These are phyloP conservation scores for Thermothielavioides terrestris DNA, from an alignment of 495 filamentous ascomycete genomes.

Conservation along the genomic window DNA sequence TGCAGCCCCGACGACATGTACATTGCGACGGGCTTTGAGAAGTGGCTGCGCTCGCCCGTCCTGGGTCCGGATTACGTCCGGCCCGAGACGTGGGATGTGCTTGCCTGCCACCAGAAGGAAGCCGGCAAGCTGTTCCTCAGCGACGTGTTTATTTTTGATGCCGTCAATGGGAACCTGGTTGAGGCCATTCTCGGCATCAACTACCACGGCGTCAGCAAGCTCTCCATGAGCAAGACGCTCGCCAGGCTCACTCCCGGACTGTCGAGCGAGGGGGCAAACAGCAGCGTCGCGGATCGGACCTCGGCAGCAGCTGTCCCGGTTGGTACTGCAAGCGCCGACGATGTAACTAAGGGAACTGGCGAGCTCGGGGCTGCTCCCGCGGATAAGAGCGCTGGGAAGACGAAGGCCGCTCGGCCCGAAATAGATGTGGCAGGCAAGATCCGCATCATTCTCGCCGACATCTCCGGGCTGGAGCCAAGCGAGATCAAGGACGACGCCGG, in stretches of 20 bases:
- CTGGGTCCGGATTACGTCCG: constrained; percentile 14
- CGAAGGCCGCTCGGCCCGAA: background rate
- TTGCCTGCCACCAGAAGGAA: constrained; percentile 30
- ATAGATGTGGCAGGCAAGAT: constrained; percentile 19
- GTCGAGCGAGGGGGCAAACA: too few relatives aligned
- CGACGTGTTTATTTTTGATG: constrained; percentile 47
- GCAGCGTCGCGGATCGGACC: too few relatives aligned
- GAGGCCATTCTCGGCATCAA: constrained; percentile 45
- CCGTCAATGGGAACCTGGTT: constrained; percentile 28
- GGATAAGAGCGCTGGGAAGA: constrained; percentile 8
- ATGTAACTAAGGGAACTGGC: too few relatives aligned
- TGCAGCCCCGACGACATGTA: constrained; percentile 34
- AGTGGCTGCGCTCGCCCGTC: constrained; percentile 39
- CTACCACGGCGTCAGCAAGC: constrained; percentile 37
- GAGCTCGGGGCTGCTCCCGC: too few relatives aligned
- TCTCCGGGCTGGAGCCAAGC: constrained; percentile 36
- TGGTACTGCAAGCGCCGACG: too few relatives aligned
- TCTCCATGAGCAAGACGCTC: constrained; percentile 37
- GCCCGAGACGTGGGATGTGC: constrained; percentile 46
- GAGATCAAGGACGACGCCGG: constrained; percentile 34
- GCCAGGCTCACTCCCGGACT: too few relatives aligned
- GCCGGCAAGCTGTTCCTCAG: constrained; percentile 33
- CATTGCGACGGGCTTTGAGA: constrained; percentile 41
- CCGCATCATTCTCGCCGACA: constrained; percentile 23
- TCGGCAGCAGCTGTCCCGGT: too few relatives aligned